Evolutionary conservation across 176 grass and related monocot species (phyloP).

Genomic region (Poa pratensis): DNA sequence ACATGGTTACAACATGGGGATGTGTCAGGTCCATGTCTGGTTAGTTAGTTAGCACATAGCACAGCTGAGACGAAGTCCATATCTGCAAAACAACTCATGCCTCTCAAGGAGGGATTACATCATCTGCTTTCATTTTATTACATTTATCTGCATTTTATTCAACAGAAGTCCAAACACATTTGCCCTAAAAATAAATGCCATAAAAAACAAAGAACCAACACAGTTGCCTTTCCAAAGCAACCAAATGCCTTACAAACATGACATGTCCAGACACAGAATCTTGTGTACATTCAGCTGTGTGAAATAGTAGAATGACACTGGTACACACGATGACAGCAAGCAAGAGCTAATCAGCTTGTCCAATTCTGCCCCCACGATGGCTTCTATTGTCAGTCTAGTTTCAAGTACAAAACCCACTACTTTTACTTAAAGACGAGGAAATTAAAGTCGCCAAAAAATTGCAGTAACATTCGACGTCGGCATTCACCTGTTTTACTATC

Average conservation of each 20-base stretch:
- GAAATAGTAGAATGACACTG: background rate
- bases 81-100: background rate
- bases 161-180: background rate
- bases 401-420: slow-evolving; percentile 3
- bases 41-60: background rate
- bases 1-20: too few relatives aligned
- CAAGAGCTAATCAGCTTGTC: background rate
- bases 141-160: background rate
- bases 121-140: background rate
- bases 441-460: background rate
- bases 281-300: background rate
- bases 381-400: slow-evolving; percentile 6
- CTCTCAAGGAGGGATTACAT: background rate
- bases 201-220: background rate
- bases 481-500: background rate
- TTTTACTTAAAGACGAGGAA: background rate
- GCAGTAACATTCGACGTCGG: background rate
- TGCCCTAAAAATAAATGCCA: background rate
- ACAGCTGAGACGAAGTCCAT: background rate
- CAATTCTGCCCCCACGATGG: background rate
- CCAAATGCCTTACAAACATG: too few relatives aligned
- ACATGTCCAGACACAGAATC: background rate
- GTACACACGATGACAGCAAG: background rate
- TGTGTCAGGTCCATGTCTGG: background rate
- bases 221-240: background rate